Conservation (phyloP, 352 stramenopile genomes). For the Globisporangium apiculatum region DNA sequence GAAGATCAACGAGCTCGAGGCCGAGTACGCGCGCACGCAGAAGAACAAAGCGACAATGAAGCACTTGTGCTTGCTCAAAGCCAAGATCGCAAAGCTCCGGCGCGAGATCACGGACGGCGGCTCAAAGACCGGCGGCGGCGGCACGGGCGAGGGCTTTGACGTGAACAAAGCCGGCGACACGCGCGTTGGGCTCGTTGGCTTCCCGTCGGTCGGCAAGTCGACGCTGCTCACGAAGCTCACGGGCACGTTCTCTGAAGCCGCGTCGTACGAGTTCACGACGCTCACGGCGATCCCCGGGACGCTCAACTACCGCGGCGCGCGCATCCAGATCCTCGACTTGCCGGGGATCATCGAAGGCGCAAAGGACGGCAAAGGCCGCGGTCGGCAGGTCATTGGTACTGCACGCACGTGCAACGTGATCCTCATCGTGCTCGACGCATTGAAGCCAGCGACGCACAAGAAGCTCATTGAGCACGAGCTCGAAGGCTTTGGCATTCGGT, state of each 20-base stretch:
- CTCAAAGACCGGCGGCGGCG: conserved; percentile 54
- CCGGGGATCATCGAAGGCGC: conserved; percentile 98
- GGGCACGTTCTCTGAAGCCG: conserved; percentile 93
- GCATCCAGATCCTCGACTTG: conserved; percentile 87
- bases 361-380: conserved; percentile 96
- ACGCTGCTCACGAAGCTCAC: conserved; percentile 97
- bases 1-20: conserved; percentile 80
- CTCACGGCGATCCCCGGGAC: conserved; percentile 98
- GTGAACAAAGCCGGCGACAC: conserved; percentile 95
- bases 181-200: conserved; percentile 96
- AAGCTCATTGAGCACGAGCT: conserved; percentile 98
- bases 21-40: conserved; percentile 96
- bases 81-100: conserved; percentile 96
- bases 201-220: conserved; percentile 98
- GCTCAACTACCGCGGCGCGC: conserved; percentile 92
- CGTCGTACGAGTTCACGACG: conserved; percentile 99
- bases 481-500: conserved; percentile 96
- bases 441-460: conserved; percentile 97
- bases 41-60: conserved; percentile 99
- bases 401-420: conserved; percentile 98
- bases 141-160: conserved; percentile 84
- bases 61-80: conserved; percentile 97
- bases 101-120: conserved; percentile 88
- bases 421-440: conserved; percentile 96
- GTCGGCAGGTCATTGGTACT: conserved; percentile 95